These are phyloP conservation scores for Pseudohalonectria lignicola DNA, from an alignment of 2,329 filamentous ascomycete genomes.

Conservation along the genomic window DNA sequence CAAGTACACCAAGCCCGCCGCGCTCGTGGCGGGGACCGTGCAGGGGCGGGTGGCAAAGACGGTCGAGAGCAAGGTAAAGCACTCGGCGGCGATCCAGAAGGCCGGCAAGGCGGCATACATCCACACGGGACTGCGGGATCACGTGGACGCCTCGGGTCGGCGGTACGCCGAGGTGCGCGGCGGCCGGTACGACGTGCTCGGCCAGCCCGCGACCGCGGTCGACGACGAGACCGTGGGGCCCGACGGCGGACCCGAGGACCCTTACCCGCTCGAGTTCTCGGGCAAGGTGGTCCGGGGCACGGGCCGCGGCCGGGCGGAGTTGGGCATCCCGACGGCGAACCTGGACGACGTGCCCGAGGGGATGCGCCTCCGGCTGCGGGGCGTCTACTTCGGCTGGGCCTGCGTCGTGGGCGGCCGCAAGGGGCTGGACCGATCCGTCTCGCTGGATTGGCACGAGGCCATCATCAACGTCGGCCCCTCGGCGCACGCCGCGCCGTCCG, in stretches of 20 bases:
- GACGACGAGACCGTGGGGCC: slow-evolving; percentile 28
- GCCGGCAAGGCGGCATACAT: slow-evolving; percentile 28
- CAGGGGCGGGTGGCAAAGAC: slow-evolving; percentile 26
- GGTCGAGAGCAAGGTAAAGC: slow-evolving; percentile 27
- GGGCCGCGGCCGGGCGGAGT: slow-evolving; percentile 23
- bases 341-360: slow-evolving; percentile 39
- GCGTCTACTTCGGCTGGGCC: slow-evolving; percentile 57
- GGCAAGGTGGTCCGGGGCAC: slow-evolving; percentile 35
- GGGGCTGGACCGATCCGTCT: slow-evolving; percentile 18
- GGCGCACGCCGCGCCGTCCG: slow-evolving; percentile 32
- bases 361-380: slow-evolving; percentile 41
- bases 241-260: slow-evolving; percentile 38
- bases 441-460: slow-evolving; percentile 44
- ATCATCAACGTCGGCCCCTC: slow-evolving; percentile 46
- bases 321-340: slow-evolving; percentile 43
- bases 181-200: slow-evolving; percentile 21
- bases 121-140: slow-evolving; percentile 17
- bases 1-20: slow-evolving; percentile 29
- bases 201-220: not conserved
- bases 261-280: slow-evolving; percentile 41
- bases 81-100: slow-evolving; percentile 23
- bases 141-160: slow-evolving; percentile 22
- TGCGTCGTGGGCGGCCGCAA: slow-evolving; percentile 20
- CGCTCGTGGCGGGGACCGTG: slow-evolving; percentile 20
- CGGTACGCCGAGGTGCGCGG: slow-evolving; percentile 17